A percentile compares a stretch with the other conserved stretches of the same genome.
Conservation (phyloP, 768 basidiomycete genomes). For the Panus rudis region DNA sequence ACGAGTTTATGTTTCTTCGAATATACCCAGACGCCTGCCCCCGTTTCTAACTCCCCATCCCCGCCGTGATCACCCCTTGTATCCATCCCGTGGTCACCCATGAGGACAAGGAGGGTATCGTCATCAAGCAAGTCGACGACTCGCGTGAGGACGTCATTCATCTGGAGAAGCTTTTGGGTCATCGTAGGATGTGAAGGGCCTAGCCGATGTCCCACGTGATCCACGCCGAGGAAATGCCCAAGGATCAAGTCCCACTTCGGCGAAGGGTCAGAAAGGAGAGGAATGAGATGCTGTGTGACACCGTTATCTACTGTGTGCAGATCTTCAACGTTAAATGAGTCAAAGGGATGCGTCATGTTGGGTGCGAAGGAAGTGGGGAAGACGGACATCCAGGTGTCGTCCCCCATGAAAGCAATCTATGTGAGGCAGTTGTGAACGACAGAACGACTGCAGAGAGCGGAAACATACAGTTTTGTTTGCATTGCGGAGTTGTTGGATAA, state of each 20-base stretch:
- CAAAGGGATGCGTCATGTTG: slow-evolving; percentile 78
- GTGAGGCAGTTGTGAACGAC: slow-evolving; percentile 17
- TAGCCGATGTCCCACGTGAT: slow-evolving; percentile 92
- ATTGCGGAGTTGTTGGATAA: slow-evolving; percentile 62
- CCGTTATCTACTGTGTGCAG: slow-evolving; percentile 93
- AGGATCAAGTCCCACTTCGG: slow-evolving; percentile 80
- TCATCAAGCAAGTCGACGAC: slow-evolving; percentile 72
- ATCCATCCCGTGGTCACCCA: slow-evolving; percentile 99
- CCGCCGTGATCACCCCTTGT: slow-evolving; percentile 92
- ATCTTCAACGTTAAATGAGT: slow-evolving; percentile 98
- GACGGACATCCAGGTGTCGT: slow-evolving; percentile 92
- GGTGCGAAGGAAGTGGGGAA: slow-evolving; percentile 71
- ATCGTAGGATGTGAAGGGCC: slow-evolving; percentile 86
- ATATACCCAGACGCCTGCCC: slow-evolving; percentile 87
- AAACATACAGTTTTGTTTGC: slow-evolving; percentile 53
- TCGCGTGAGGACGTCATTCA: slow-evolving; percentile 70
- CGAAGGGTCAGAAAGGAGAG: slow-evolving; percentile 48
- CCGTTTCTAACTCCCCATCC: slow-evolving; percentile 78
- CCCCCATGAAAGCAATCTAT: slow-evolving; percentile 86
- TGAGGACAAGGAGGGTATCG: slow-evolving; percentile 85
- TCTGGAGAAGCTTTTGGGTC: slow-evolving; percentile 79
- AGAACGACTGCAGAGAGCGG: slow-evolving; percentile 1
- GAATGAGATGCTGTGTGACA: slow-evolving; percentile 77
- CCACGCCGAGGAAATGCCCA: slow-evolving; percentile 92
- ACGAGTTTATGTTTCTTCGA: slow-evolving; percentile 61